Conservation (phyloP, 805 yeast species). For the Saccharomyces mikatae region DNA sequence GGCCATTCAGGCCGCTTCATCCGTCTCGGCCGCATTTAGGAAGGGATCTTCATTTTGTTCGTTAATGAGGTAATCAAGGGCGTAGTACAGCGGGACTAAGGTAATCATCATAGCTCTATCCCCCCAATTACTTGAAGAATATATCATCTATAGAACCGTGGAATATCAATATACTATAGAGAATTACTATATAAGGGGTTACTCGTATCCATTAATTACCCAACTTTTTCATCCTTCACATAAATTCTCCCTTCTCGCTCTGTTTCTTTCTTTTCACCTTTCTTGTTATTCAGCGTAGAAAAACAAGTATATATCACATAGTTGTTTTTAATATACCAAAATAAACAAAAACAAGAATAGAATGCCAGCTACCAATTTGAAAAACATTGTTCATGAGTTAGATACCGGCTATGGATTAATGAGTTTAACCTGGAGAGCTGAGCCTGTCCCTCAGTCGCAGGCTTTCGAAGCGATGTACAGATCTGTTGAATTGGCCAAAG, state of each 20-base stretch:
- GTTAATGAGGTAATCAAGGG: neutral
- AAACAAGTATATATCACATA: neutral
- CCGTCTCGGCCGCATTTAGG: neutral
- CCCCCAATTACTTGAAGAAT: neutral
- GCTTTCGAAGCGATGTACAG: conserved; percentile 48
- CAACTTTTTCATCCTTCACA: neutral
- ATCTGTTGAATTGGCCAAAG: conserved; percentile 37
- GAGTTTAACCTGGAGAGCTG: conserved; percentile 67
- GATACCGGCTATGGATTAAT: conserved; percentile 66
- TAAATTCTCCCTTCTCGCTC: neutral
- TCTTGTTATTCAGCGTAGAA: neutral
- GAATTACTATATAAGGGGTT: neutral
- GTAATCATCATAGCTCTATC: neutral
- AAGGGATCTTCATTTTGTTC: neutral
- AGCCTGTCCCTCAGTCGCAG: conserved; percentile 45
- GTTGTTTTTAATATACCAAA: neutral
- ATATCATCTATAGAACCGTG: neutral
- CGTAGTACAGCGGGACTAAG: neutral
- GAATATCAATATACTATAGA: too few relatives aligned
- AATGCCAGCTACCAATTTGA: conserved; percentile 20
- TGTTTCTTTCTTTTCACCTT: neutral
- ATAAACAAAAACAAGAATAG: neutral
- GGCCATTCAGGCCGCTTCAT: neutral
- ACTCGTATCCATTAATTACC: neutral
- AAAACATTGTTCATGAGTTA: conserved; percentile 11